Evolutionary conservation across 2,329 filamentous ascomycete genomes (phyloP), one percentile per base, ranked within the genome.

Genomic region (Neonectria punicea): DNA sequence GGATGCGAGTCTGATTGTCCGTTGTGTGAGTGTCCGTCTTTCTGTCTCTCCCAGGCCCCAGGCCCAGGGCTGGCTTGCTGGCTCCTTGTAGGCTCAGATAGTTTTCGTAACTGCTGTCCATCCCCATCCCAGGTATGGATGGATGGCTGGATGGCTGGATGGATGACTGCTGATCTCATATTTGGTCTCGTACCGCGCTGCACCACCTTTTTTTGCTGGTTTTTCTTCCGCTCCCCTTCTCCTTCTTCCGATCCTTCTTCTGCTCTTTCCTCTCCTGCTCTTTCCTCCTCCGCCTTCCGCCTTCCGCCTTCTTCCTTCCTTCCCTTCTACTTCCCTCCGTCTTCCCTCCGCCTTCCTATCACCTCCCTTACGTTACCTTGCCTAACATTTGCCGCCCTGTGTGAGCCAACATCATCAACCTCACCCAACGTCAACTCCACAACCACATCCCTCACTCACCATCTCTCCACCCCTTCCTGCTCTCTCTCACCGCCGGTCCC

Each of bases 91-190:
- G 58, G 55, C 46, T 46, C 57, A 55, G 46, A 61, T 61, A 53
- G 53, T 67, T 62, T 58, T 63, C 58, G 66, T 60, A 58, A 58
- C 54, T 43, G 59, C 47, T 54, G 61, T 25, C 55, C 55, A 55
- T 63, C 49, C 59, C 50, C 56, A 55, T 57, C 54, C 44, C 3
- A 46, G 51, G 60, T 56, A 46, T 64, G 57, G 58, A 47, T 64
- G 69, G 62, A 63, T 22, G 22, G 22, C 22, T 22, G 22, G 22
- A 46, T 64, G 57, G 58, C 47, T 64, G 69, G 62, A 63, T 65
- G 56, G 59, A 61, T 39, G 59, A 64, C 60, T 70, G 71, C 66
- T 68, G 70, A 73, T 73, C 70, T 72, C 65, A 63, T 58, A 70
- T 71, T 66, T 69, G 58, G 57, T 58, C 44, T 59, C 65, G 61